Percentiles rank a stretch among this genome's conserved stretches.
Evolutionary conservation across 1,139 yeast species (phyloP).

Genomic region (Geotrichum australiense): DNA sequence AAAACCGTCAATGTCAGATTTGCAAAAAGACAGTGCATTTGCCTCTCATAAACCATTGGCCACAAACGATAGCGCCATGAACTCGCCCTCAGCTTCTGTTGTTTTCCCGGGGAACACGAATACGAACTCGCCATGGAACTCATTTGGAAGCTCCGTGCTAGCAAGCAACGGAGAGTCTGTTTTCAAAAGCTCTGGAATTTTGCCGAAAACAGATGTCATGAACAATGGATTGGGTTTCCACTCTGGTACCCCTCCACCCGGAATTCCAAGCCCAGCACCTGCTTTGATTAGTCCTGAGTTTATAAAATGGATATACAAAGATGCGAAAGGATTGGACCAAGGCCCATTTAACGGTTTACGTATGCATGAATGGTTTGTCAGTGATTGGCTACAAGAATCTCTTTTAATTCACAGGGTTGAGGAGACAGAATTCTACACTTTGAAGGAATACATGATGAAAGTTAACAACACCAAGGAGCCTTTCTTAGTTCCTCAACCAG

Average conservation of each 20-base stretch:
- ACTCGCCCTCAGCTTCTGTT: conserved; percentile 11
- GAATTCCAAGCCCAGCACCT: conserved; percentile 21
- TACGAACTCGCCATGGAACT: conserved; percentile 16
- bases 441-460: conserved; percentile 29
- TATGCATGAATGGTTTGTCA: conserved; percentile 75
- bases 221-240: conserved; percentile 14
- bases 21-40: conserved; percentile 13
- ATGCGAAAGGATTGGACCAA: conserved; percentile 62
- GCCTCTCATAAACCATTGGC: conserved; percentile 11
- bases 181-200: conserved; percentile 9
- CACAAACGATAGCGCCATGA: conserved; percentile 1
- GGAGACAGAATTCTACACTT: conserved; percentile 31
- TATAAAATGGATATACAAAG: conserved; percentile 66
- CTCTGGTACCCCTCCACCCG: conserved; percentile 27
- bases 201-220: conserved; percentile 15
- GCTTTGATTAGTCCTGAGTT: conserved; percentile 35
- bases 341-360: conserved; percentile 71
- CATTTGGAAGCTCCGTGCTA: conserved; percentile 15
- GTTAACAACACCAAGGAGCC: conserved; percentile 53
- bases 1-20: conserved; percentile 14
- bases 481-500: conserved; percentile 51
- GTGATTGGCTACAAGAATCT: conserved; percentile 53
- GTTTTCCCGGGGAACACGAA: conserved; percentile 12
- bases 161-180: conserved; percentile 12
- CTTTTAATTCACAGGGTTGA: conserved; percentile 49